Base-by-base conservation (phyloP, 2,329 filamentous ascomycete species). In the Alternaria triticina region DNA sequence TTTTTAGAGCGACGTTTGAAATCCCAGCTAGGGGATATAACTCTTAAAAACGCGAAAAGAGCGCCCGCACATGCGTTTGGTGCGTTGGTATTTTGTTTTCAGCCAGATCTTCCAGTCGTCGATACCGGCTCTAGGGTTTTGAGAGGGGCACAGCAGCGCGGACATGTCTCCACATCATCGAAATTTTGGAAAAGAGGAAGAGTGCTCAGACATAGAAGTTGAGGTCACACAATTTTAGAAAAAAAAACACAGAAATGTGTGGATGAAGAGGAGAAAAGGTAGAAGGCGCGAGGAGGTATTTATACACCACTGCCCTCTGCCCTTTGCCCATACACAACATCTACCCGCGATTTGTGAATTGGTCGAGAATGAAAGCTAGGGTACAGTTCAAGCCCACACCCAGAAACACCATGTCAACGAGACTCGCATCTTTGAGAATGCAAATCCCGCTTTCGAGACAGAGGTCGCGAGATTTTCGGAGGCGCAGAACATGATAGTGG, bases 91-190 rank as follows among this genome's bases (percentile, higher is more conserved):
- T 36, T 36, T 36, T 36, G 33, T n/a, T n/a, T n/a, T 36, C 33
- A 36, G 1, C 15, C 0, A 36, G 7, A n/a, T 0, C 1, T 36
- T 36, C 15, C n/a, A 17, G 1, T 6, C 36, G 17, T 40, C n/a
- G 8, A 5, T 5, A 40, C 0, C 0, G 1, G 9, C 36, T 17
- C 15, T 17, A 6, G 4, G 5, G 0, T 40, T 40, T 17, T 40
- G 36, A 17, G 36, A 6, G 2, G 36, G 17, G 36, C 15, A 36
- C 33, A 17, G n/a, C 36, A 17, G 36, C 36, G n/a, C 36, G 9
- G 36, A 36, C 33, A n/a, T 36, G 33, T 36, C 33, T 36, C 0
- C 5, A 15, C 30, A 0, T 1, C 3, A n/a, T 36, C 0, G 33
- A 1, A 2, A 5, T 36, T 36, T 36, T 36, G 33, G 8, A 36